These are phyloP conservation scores for Paracoccidioides brasiliensis DNA, from an alignment of 2,329 filamentous ascomycete species.

Conservation along the genomic window DNA sequence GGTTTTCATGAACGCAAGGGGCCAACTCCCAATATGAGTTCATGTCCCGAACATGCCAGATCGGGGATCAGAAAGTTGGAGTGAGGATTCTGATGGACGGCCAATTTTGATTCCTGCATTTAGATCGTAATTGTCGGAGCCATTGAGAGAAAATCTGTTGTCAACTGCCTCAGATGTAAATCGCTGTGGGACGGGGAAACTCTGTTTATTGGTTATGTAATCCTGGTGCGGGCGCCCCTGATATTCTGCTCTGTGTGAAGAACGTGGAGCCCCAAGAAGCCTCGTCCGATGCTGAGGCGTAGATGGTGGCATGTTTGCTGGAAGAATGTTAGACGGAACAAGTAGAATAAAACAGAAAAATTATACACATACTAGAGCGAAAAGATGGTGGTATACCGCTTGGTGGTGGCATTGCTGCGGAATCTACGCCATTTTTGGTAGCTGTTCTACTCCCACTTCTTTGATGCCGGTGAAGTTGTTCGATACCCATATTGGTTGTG, in stretches of 20 bases:
- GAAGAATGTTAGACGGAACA: not conserved
- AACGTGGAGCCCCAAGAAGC: constrained; percentile 4
- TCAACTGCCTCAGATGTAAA: constrained; percentile 1
- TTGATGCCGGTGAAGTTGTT: constrained; percentile 28
- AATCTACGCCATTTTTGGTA: constrained; percentile 13
- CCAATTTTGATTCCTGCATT: constrained; percentile 12
- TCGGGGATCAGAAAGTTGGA: not conserved
- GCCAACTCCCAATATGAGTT: not conserved
- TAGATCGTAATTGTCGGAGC: constrained; percentile 7
- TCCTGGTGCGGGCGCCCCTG: not conserved
- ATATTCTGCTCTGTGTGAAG: not conserved
- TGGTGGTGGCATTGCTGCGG: constrained; percentile 21
- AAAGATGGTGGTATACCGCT: constrained; percentile 12
- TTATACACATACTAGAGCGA: constrained; percentile 15
- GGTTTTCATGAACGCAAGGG: not conserved
- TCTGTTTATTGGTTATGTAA: not conserved
- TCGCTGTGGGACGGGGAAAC: constrained; percentile 4
- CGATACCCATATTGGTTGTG: constrained; percentile 19
- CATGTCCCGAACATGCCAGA: not conserved
- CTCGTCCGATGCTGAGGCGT: constrained; percentile 11
- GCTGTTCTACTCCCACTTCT: constrained; percentile 29
- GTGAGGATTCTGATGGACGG: constrained; percentile 3
- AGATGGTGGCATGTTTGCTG: constrained; percentile 7
- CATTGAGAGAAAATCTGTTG: not conserved
- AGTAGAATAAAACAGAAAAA: not conserved